Evolutionary conservation across 345 rosid genomes (phyloP).

Genomic region (Kernera saxatilis): DNA sequence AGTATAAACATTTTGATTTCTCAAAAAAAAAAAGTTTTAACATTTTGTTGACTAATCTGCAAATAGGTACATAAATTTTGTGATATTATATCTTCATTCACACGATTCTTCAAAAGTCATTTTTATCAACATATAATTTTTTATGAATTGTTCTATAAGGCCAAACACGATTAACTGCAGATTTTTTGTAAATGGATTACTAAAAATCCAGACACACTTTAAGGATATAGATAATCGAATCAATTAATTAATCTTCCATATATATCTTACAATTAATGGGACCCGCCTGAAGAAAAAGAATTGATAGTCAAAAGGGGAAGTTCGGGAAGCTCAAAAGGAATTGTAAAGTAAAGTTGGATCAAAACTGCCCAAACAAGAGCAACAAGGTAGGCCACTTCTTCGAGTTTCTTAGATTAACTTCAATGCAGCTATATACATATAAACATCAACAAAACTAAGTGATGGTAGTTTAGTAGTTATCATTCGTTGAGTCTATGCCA

Average conservation of each 20-base stretch:
- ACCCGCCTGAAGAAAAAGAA: neutral
- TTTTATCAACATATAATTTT: no score
- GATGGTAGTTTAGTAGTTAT: neutral
- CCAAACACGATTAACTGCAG: neutral
- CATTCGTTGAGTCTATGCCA: neutral
- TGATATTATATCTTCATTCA: no score
- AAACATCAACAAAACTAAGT: neutral
- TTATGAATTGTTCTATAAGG: no score
- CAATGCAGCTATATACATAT: no score
- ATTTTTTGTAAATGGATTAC: neutral
- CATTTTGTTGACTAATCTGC: no score
- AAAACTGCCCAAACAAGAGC: conserved; percentile 12
- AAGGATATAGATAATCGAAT: neutral
- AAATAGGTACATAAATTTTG: no score
- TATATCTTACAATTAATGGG: neutral
- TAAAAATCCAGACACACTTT: neutral
- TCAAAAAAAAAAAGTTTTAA: no score
- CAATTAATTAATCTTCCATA: neutral
- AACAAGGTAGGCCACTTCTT: neutral
- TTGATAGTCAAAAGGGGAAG: conserved; percentile 1
- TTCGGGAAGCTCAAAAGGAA: conserved; percentile 12
- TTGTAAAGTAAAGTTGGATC: neutral
- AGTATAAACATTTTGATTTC: no score
- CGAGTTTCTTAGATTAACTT: neutral
- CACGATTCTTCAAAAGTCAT: no score